Evolutionary conservation across 2,329 filamentous ascomycete species (phyloP).

Genomic region (Xylaria sp.): DNA sequence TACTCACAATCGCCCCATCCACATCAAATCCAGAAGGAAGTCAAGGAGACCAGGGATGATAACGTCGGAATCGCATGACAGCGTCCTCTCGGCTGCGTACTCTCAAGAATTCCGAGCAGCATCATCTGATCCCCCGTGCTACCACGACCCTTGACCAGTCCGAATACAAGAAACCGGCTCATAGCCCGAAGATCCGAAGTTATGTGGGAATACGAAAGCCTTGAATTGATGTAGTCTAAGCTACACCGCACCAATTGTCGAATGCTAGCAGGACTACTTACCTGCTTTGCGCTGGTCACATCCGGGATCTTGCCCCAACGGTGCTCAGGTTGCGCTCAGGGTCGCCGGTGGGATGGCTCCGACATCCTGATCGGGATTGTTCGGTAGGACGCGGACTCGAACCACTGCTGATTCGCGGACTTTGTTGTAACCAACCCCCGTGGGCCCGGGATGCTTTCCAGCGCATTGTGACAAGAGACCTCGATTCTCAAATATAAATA

Average conservation of each 20-base stretch:
- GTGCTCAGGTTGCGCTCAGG: constrained; percentile 4
- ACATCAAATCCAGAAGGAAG: background rate
- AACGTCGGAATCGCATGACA: background rate
- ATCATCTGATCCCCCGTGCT: background rate
- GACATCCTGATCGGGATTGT: constrained; percentile 23
- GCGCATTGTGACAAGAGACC: background rate
- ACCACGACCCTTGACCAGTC: background rate
- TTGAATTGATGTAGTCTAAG: background rate
- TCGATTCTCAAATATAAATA: constrained; percentile 16
- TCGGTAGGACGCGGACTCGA: constrained; percentile 15
- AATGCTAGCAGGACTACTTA: background rate
- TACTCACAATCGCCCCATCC: background rate
- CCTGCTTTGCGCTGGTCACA: background rate
- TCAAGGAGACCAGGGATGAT: background rate
- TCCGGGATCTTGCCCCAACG: constrained; percentile 5
- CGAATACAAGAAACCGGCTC: constrained; percentile 6
- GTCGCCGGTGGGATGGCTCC: constrained; percentile 22
- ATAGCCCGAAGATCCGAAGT: constrained; percentile 22
- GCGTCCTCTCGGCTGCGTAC: too few species aligned
- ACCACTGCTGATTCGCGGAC: constrained; percentile 19
- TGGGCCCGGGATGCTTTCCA: background rate
- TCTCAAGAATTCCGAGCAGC: background rate
- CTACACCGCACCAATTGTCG: background rate
- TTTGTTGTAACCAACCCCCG: constrained; percentile 1
- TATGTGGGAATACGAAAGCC: background rate